A percentile compares a stretch with the other conserved stretches of the same genome.
Conservation (phyloP, 176 grass and related monocot genomes). For the Cenchrus americanus region DNA sequence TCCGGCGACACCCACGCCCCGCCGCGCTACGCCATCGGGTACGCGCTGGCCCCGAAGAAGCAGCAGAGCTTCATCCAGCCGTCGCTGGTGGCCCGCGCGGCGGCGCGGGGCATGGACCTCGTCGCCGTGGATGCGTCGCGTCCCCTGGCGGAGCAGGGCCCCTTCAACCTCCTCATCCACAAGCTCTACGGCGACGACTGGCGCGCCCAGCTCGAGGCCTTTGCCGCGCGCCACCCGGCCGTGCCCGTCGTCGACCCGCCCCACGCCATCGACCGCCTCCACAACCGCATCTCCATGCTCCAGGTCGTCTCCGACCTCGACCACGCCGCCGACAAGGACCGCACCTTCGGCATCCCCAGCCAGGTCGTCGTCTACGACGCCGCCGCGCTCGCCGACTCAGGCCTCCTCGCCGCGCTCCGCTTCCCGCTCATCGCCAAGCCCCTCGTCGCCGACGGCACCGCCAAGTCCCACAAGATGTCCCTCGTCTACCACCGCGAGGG, state of each 20-base stretch:
- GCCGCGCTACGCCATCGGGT: slow-evolving; percentile 61
- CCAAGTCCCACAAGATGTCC: slow-evolving; percentile 88
- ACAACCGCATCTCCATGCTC: slow-evolving; percentile 97
- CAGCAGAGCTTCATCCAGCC: slow-evolving; percentile 85
- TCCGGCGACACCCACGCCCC: background rate
- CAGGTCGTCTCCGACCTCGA: slow-evolving; percentile 91
- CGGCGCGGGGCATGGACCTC: slow-evolving; percentile 65
- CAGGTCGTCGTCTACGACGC: slow-evolving; percentile 85
- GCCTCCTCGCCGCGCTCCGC: slow-evolving; percentile 64
- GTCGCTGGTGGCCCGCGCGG: slow-evolving; percentile 59
- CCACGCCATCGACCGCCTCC: slow-evolving; percentile 85
- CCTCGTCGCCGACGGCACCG: slow-evolving; percentile 75
- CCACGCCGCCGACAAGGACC: slow-evolving; percentile 27
- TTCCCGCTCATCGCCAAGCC: slow-evolving; percentile 97
- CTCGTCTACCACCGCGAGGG: slow-evolving; percentile 77
- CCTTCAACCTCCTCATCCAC: slow-evolving; percentile 88
- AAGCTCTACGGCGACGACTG: slow-evolving; percentile 77
- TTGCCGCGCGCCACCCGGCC: slow-evolving; percentile 55
- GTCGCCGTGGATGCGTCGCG: slow-evolving; percentile 61
- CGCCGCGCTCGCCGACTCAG: slow-evolving; percentile 68
- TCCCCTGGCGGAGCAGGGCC: slow-evolving; percentile 75
- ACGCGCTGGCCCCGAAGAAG: slow-evolving; percentile 86
- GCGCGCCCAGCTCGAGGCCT: slow-evolving; percentile 73
- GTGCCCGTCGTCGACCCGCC: slow-evolving; percentile 72
- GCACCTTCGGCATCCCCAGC: slow-evolving; percentile 87